Evolutionary conservation across 2,329 filamentous ascomycete species (phyloP).

Genomic region (Bimuria novae-zelandiae): DNA sequence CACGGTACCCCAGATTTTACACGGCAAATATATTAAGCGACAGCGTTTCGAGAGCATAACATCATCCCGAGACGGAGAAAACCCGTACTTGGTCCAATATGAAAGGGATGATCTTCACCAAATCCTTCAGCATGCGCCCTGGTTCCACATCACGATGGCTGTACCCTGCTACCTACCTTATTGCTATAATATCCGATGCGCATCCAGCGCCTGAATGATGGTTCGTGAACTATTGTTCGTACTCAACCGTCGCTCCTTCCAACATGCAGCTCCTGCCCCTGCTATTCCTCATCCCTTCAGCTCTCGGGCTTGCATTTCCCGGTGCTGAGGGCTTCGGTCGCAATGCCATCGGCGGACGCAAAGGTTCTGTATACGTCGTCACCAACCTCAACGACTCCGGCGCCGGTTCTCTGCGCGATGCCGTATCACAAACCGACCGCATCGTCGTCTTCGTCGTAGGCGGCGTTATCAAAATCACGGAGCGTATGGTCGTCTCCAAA

Average conservation of each 20-base stretch:
- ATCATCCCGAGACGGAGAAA: conserved; percentile 4
- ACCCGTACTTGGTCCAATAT: background rate
- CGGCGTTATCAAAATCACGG: conserved; percentile 55
- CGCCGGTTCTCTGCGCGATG: conserved; percentile 56
- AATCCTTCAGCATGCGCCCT: too few relatives aligned
- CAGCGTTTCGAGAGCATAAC: background rate
- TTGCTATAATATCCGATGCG: background rate
- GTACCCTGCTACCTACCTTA: background rate
- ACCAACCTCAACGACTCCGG: conserved; percentile 56
- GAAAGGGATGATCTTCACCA: background rate
- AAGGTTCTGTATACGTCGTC: conserved; percentile 55
- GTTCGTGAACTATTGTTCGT: background rate
- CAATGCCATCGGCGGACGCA: conserved; percentile 53
- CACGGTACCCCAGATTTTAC: conserved; percentile 8
- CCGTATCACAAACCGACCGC: conserved; percentile 54
- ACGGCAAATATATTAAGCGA: conserved; percentile 9
- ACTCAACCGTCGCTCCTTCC: background rate
- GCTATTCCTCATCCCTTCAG: conserved; percentile 9
- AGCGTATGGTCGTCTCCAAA: conserved; percentile 54
- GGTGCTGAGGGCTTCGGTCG: conserved; percentile 58
- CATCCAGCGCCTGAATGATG: background rate
- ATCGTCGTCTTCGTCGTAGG: conserved; percentile 58
- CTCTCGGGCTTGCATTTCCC: conserved; percentile 50
- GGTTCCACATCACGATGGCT: background rate
- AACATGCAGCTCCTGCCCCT: conserved; percentile 11